A percentile compares a stretch with the other conserved stretches of the same genome.
Conservation (phyloP, 2,329 filamentous ascomycete species). For the Ascochyta pisi region DNA sequence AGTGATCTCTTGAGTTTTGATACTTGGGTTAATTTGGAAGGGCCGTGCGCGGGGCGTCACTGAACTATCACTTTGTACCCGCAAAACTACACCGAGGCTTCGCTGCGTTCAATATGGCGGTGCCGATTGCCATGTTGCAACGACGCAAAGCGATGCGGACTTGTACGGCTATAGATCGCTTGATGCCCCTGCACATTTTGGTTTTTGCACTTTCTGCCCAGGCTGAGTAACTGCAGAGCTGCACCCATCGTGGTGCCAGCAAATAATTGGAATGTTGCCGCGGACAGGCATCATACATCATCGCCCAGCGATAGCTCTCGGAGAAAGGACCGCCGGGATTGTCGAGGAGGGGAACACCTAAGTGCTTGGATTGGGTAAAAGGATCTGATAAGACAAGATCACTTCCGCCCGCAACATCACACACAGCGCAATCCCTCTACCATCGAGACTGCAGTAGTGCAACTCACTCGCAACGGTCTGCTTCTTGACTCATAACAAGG, state of each 20-base stretch:
- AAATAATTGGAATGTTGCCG: slow-evolving; percentile 12
- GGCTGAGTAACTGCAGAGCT: not conserved
- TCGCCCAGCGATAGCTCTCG: slow-evolving; percentile 22
- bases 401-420: slow-evolving; percentile 27
- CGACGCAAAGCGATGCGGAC: not conserved
- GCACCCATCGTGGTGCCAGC: not conserved
- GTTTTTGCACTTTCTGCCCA: not conserved
- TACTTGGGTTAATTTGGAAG: slow-evolving; percentile 9
- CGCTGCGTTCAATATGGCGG: not conserved
- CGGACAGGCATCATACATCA: slow-evolving; percentile 22
- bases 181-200: not conserved
- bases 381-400: slow-evolving; percentile 43
- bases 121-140: slow-evolving; percentile 1
- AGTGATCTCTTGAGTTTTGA: slow-evolving; percentile 16
- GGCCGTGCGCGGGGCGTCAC: slow-evolving; percentile 5
- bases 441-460: not conserved
- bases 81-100: slow-evolving; percentile 3
- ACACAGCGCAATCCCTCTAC: not conserved
- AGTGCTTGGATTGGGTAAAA: slow-evolving; percentile 15
- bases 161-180: not conserved
- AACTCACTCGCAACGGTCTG: not conserved
- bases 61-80: slow-evolving; percentile 2
- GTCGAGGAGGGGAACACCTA: slow-evolving; percentile 19
- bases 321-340: slow-evolving; percentile 20
- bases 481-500: not conserved